phyloP scores from a whole-genome alignment of 148 eudicot genomes.

The Euryodendron excelsum region DNA sequence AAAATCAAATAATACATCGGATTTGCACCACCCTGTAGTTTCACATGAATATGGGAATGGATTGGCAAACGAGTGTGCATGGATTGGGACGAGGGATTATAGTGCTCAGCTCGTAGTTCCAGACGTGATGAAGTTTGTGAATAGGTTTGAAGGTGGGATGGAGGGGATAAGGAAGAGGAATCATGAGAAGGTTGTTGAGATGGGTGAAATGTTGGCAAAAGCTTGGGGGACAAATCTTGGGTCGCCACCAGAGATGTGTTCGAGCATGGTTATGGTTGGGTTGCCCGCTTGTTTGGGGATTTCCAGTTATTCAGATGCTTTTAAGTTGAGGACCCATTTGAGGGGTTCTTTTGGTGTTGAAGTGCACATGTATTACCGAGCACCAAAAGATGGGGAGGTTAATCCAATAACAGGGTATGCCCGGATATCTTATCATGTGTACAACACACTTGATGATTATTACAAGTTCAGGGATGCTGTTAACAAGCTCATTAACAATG shows the following conservation, averaged over 20 bases:
- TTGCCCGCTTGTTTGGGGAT: slow-evolving; percentile 69
- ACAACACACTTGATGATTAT: slow-evolving; percentile 67
- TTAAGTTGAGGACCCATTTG: slow-evolving; percentile 66
- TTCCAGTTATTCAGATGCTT: slow-evolving; percentile 51
- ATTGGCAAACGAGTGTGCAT: slow-evolving; percentile 70
- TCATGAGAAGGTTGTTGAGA: slow-evolving; percentile 73
- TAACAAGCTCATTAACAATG: slow-evolving; percentile 55
- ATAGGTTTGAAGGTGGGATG: slow-evolving; percentile 82
- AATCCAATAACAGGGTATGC: slow-evolving; percentile 77
- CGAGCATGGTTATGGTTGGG: slow-evolving; percentile 87
- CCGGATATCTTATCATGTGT: slow-evolving; percentile 90
- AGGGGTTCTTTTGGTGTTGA: slow-evolving; percentile 70
- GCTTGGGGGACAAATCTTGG: slow-evolving; percentile 87
- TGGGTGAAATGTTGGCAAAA: slow-evolving; percentile 71
- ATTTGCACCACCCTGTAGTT: slow-evolving; percentile 80
- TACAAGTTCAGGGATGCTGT: slow-evolving; percentile 77
- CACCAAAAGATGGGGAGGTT: slow-evolving; percentile 58
- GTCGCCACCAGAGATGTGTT: slow-evolving; percentile 72
- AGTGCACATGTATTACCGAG: slow-evolving; percentile 76
- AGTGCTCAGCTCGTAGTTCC: slow-evolving; percentile 81
- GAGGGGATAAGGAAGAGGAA: slow-evolving; percentile 83
- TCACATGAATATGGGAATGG: slow-evolving; percentile 90
- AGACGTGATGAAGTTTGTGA: slow-evolving; percentile 69
- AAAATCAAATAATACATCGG: slow-evolving; percentile 28
- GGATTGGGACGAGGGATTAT: slow-evolving; percentile 91